Conservation (phyloP, 1,284 basidiomycete genomes). For the Termitomyces sp. region DNA sequence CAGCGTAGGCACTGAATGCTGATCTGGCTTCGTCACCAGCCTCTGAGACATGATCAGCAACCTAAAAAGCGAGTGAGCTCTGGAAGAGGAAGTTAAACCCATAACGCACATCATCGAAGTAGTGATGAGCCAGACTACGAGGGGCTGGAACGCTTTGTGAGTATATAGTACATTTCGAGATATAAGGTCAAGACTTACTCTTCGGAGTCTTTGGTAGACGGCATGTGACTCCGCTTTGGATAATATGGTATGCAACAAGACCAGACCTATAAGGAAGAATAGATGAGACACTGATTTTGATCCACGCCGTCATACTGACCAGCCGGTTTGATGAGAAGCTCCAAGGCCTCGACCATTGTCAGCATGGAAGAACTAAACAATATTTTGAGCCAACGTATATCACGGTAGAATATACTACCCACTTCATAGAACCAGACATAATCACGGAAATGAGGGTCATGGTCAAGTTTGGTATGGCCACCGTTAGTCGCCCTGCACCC, state of each 20-base stretch:
- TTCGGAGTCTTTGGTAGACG: constrained; percentile 83
- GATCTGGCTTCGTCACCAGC: constrained; percentile 64
- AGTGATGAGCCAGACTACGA: constrained; percentile 82
- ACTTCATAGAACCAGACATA: constrained; percentile 96
- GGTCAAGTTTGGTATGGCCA: constrained; percentile 81
- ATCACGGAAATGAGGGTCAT: constrained; percentile 94
- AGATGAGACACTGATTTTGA: neutral
- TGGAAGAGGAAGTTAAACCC: neutral
- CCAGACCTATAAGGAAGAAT: constrained; percentile 60
- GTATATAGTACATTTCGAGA: neutral
- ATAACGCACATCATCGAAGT: constrained; percentile 83
- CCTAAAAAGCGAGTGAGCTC: constrained; percentile 35
- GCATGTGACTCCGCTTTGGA: constrained; percentile 82
- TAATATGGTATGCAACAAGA: constrained; percentile 86
- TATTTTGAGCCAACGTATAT: neutral
- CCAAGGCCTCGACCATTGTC: constrained; percentile 90
- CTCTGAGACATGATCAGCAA: constrained; percentile 66
- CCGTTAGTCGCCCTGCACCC: constrained; percentile 90
- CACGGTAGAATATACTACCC: constrained; percentile 15
- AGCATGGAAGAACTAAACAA: constrained; percentile 84
- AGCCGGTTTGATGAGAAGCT: constrained; percentile 96
- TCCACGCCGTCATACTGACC: constrained; percentile 46
- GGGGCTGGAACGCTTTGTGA: constrained; percentile 56
- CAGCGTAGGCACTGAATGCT: constrained; percentile 44
- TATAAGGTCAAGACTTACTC: constrained; percentile 46